A percentile compares a stretch with the other conserved stretches of the same genome.
phyloP scores from a whole-genome alignment of 331 rosid species.

The Telfairia occidentalis region DNA sequence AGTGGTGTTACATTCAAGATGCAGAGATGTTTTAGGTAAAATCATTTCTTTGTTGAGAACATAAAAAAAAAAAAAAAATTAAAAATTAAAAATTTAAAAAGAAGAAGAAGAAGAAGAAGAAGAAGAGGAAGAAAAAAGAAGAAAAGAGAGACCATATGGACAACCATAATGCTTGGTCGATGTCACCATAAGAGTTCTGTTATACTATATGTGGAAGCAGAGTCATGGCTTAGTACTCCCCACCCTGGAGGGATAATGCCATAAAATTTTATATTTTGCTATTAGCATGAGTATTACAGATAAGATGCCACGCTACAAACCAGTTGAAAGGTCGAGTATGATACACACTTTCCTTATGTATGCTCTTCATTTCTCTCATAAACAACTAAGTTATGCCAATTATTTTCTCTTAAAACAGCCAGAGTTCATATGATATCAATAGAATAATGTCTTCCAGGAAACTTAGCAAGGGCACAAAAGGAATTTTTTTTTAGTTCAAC shows the following conservation, averaged over 20 bases:
- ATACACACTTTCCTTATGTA: neutral
- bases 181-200: neutral
- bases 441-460: neutral
- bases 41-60: neutral
- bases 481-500: no score
- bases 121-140: no score
- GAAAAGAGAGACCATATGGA: neutral
- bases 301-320: neutral
- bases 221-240: neutral
- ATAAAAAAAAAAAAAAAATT: neutral
- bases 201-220: neutral
- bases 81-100: no score
- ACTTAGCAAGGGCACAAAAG: neutral
- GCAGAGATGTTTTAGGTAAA: constrained; percentile 1
- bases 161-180: neutral
- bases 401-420: neutral
- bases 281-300: neutral
- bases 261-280: neutral
- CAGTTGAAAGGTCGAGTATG: neutral
- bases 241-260: neutral
- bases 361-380: neutral
- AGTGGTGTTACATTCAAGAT: constrained; percentile 16
- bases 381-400: neutral
- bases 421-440: neutral
- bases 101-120: no score